A percentile compares a stretch with the other conserved stretches of the same genome.
Evolutionary conservation across 139 green algal genomes (phyloP).

Genomic region (Tetraselmis striata): DNA sequence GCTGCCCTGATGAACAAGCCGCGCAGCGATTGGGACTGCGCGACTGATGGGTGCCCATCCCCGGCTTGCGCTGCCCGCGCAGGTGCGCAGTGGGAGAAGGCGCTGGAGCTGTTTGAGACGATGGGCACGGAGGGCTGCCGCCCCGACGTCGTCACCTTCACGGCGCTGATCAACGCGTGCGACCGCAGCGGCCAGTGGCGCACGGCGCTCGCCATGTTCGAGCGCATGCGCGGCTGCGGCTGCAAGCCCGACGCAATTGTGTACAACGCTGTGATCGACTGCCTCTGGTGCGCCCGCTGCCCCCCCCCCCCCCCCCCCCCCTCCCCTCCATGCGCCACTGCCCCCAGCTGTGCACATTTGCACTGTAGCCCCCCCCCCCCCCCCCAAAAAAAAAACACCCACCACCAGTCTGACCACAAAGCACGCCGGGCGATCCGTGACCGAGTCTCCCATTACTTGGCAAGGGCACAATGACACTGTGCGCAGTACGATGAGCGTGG

Average conservation of each 20-base stretch:
- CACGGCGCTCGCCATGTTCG: constrained; percentile 44
- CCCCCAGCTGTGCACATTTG: constrained; percentile 24
- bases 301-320: not conserved
- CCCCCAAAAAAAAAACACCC: too few species aligned
- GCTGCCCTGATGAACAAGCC: too few species aligned
- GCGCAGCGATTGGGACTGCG: too few species aligned
- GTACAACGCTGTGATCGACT: constrained; percentile 80
- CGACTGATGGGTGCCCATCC: too few species aligned
- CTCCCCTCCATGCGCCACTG: constrained; percentile 35
- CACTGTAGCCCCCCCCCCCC: too few species aligned
- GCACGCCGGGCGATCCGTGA: constrained; percentile 28
- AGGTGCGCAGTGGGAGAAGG: constrained; percentile 65
- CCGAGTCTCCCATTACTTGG: constrained; percentile 22
- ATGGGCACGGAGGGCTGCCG: constrained; percentile 62
- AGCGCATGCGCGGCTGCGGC: constrained; percentile 45
- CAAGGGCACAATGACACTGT: too few species aligned
- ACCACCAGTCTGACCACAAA: constrained; percentile 24
- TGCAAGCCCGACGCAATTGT: constrained; percentile 72
- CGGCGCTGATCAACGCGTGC: constrained; percentile 39
- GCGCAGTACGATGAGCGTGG: too few species aligned
- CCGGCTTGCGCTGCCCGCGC: too few species aligned
- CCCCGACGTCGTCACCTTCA: constrained; percentile 84
- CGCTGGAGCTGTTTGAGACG: constrained; percentile 62
- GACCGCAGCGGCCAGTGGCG: constrained; percentile 64
- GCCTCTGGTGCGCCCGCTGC: constrained; percentile 41